phyloP scores from a whole-genome alignment of 2,329 filamentous ascomycete species.

The Orbilia oligospora region DNA sequence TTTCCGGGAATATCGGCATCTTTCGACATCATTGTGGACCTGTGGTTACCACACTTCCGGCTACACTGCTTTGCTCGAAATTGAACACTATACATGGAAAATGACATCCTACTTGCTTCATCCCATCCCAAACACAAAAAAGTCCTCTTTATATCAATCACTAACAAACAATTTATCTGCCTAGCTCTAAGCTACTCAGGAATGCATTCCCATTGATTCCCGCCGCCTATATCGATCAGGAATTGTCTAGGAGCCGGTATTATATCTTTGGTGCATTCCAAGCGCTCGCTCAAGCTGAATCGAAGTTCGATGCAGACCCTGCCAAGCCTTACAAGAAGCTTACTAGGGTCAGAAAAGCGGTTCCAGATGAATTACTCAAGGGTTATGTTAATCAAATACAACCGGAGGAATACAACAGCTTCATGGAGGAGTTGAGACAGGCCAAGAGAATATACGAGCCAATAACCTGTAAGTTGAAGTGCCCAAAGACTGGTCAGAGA shows the following conservation, averaged over 20 bases:
- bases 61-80: slow-evolving; percentile 26
- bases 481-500: not conserved
- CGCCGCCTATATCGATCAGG: slow-evolving; percentile 66
- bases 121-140: not conserved
- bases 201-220: slow-evolving; percentile 67
- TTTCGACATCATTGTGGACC: no score
- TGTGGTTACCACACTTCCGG: no score
- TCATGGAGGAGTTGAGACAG: slow-evolving; percentile 62
- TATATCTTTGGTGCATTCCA: slow-evolving; percentile 65
- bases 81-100: slow-evolving; percentile 41
- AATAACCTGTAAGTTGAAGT: slow-evolving; percentile 35
- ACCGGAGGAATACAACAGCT: slow-evolving; percentile 65
- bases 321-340: slow-evolving; percentile 64
- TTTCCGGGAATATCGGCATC: not conserved
- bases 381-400: slow-evolving; percentile 45
- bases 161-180: slow-evolving; percentile 37
- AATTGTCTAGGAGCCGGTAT: slow-evolving; percentile 65
- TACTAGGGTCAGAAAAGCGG: slow-evolving; percentile 63
- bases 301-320: slow-evolving; percentile 63
- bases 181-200: slow-evolving; percentile 64
- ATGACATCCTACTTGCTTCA: not conserved
- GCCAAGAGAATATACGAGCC: slow-evolving; percentile 39
- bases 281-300: slow-evolving; percentile 66
- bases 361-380: slow-evolving; percentile 42
- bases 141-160: slow-evolving; percentile 7